Base-by-base conservation (phyloP, 1,139 yeast genomes). In the Nakaseomyces uthaithaninus region DNA sequence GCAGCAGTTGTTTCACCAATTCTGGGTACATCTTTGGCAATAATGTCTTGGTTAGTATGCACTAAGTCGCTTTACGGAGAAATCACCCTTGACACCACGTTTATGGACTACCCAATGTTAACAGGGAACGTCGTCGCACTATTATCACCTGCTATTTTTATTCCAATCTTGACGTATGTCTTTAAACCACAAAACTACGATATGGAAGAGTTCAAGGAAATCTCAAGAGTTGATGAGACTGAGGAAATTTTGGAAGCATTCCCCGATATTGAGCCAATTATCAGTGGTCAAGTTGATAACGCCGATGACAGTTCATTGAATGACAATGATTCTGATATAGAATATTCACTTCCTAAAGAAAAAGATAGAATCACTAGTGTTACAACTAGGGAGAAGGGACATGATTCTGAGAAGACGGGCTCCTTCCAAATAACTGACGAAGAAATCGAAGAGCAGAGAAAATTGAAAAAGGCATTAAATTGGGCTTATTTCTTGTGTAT, bases 71-170 rank as follows among this genome's bases (percentile, higher is more conserved):
- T 71, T 46, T 72, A 68, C 47, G 79, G 80, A 16, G 45, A 65
- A 0, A 65, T 80, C 34, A 75, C 73, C 24, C 77, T 83, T 38
- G 74, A 64, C 31, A 79, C 78, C 37, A 75, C 94, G 17, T 85
- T 86, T 47, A 72, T 72, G 48, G 91, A 84, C 58, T 72, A 81
- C 57, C 80, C 94, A 23, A 84, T 84, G 94, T 69, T 85, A 47
- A 78, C 83, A 17, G 95, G 95, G 44, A 86, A 85, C 56, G 76
- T 84, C 36, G 86, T 84, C 40, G 91, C 95, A 0, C 66, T 87
- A 46, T 68, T 78, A 41, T 72, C 87, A 1, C 95, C 95, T n/a
- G 54, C 74, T 25, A 60, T 87, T 15, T 68, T 80, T 44, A 68
- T 79, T 41, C 89, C 94, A 11, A 52, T 81, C 4, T 65, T 87